phyloP scores from a whole-genome alignment of 1,284 basidiomycete species.

The Schizophyllum commune region DNA sequence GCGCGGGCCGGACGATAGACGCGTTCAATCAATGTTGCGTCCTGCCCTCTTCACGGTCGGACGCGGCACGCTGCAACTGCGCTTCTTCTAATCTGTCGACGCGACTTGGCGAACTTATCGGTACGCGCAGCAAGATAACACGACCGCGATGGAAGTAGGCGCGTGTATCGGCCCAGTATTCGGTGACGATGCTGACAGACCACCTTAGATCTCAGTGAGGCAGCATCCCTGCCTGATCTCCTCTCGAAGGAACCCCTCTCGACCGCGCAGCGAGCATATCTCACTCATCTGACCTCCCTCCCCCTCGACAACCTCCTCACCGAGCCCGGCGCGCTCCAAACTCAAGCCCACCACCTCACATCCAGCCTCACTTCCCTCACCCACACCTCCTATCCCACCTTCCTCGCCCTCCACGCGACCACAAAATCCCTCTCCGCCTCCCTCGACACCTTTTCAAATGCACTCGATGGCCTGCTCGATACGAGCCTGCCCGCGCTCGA shows the following conservation, averaged over 20 bases:
- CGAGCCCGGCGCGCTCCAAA: slow-evolving; percentile 68
- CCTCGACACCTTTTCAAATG: slow-evolving; percentile 55
- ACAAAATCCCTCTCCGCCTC: slow-evolving; percentile 63
- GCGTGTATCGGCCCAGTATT: neutral
- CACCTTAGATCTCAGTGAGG: too few relatives aligned
- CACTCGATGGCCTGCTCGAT: slow-evolving; percentile 60
- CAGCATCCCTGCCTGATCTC: neutral
- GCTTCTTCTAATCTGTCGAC: too few relatives aligned
- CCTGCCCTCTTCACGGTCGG: too few relatives aligned
- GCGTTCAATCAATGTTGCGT: too few relatives aligned
- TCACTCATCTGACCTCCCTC: slow-evolving; percentile 57
- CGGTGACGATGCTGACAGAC: too few relatives aligned
- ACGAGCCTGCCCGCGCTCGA: slow-evolving; percentile 49
- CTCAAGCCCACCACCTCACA: slow-evolving; percentile 77
- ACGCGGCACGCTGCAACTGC: too few relatives aligned
- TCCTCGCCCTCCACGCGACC: slow-evolving; percentile 73
- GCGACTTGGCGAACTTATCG: too few relatives aligned
- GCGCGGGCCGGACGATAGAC: too few relatives aligned
- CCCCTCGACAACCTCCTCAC: slow-evolving; percentile 57
- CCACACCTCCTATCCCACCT: slow-evolving; percentile 82
- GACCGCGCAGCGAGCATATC: slow-evolving; percentile 36
- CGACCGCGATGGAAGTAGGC: neutral
- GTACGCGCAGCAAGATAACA: too few relatives aligned
- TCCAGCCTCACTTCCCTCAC: slow-evolving; percentile 84
- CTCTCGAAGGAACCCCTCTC: neutral